Evolutionary conservation across 495 filamentous ascomycete species (phyloP).

Genomic region (Neurospora cerealis): DNA sequence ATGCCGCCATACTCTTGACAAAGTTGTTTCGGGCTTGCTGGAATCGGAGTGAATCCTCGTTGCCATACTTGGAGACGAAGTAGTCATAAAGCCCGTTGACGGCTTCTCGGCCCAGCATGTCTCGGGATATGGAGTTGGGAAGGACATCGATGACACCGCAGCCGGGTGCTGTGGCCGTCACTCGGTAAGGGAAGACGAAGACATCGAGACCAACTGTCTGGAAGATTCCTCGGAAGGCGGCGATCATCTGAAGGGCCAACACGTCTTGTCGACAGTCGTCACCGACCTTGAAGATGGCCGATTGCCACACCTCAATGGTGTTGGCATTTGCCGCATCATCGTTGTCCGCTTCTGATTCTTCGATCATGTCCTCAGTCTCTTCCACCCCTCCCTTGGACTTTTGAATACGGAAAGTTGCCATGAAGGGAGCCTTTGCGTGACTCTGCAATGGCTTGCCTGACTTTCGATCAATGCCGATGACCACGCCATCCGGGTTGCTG

Average conservation of each 20-base stretch:
- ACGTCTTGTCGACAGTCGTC: slow-evolving; percentile 98
- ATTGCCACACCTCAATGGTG: slow-evolving; percentile 92
- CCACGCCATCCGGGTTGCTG: slow-evolving; percentile 91
- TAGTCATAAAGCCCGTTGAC: slow-evolving; percentile 98
- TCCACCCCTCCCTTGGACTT: slow-evolving; percentile 52
- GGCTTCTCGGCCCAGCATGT: slow-evolving; percentile 96
- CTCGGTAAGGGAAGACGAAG: slow-evolving; percentile 92
- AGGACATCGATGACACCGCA: slow-evolving; percentile 98
- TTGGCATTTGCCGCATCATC: slow-evolving; percentile 25
- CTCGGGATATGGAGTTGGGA: slow-evolving; percentile 93
- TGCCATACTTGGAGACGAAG: slow-evolving; percentile 93
- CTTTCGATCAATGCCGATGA: slow-evolving; percentile 95
- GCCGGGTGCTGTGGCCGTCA: slow-evolving; percentile 95
- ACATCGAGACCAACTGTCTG: slow-evolving; percentile 88
- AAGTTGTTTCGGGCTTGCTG: slow-evolving; percentile 95
- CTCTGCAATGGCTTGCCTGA: slow-evolving; percentile 95
- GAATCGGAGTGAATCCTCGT: slow-evolving; percentile 86
- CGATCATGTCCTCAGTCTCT: slow-evolving; percentile 35
- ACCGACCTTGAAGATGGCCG: slow-evolving; percentile 98
- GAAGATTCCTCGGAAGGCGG: slow-evolving; percentile 94
- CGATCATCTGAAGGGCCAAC: slow-evolving; percentile 93
- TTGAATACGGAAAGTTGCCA: slow-evolving; percentile 96
- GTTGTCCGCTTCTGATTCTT: slow-evolving; percentile 26
- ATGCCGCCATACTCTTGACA: slow-evolving; percentile 99
- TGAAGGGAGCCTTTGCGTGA: slow-evolving; percentile 95